A percentile compares a stretch with the other conserved stretches of the same genome.
phyloP scores from a whole-genome alignment of 768 basidiomycete species.

The Boletus huronensis region DNA sequence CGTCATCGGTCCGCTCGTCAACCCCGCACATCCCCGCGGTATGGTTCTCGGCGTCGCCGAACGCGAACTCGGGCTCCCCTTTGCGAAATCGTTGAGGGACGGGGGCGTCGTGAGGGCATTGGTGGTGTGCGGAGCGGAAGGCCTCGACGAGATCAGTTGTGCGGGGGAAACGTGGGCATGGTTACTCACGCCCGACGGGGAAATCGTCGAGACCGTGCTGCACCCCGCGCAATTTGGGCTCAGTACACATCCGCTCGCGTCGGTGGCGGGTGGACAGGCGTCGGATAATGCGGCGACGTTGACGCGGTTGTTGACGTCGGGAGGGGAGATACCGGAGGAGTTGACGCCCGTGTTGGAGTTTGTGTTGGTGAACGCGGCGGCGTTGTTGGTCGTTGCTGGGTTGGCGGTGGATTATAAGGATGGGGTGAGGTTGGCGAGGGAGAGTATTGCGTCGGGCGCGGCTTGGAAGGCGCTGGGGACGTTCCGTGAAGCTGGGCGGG shows the following conservation, averaged over 20 bases:
- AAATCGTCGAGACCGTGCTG: constrained; percentile 58
- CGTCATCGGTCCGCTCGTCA: constrained; percentile 88
- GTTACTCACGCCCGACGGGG: constrained; percentile 65
- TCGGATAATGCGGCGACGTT: constrained; percentile 79
- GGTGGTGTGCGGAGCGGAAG: constrained; percentile 91
- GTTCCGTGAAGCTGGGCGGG: constrained; percentile 44
- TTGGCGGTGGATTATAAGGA: constrained; percentile 64
- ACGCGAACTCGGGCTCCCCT: constrained; percentile 73
- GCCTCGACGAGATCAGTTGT: constrained; percentile 92
- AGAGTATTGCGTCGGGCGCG: constrained; percentile 54
- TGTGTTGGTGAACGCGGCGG: constrained; percentile 87
- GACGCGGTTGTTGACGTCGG: constrained; percentile 56
- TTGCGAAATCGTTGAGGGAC: constrained; percentile 69
- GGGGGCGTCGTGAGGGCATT: constrained; percentile 79
- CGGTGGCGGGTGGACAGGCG: constrained; percentile 73
- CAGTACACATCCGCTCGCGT: constrained; percentile 57
- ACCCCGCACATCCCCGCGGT: constrained; percentile 79
- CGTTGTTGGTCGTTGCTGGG: constrained; percentile 82
- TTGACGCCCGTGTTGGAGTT: constrained; percentile 75
- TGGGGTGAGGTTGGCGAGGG: constrained; percentile 65
- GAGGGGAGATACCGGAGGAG: constrained; percentile 49
- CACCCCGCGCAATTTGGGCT: constrained; percentile 80
- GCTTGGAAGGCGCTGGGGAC: constrained; percentile 56
- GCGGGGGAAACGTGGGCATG: constrained; percentile 85
- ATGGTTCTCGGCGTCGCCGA: constrained; percentile 93